These are phyloP conservation scores for Lomentospora prolificans DNA, from an alignment of 2,329 filamentous ascomycete genomes.

Conservation along the genomic window DNA sequence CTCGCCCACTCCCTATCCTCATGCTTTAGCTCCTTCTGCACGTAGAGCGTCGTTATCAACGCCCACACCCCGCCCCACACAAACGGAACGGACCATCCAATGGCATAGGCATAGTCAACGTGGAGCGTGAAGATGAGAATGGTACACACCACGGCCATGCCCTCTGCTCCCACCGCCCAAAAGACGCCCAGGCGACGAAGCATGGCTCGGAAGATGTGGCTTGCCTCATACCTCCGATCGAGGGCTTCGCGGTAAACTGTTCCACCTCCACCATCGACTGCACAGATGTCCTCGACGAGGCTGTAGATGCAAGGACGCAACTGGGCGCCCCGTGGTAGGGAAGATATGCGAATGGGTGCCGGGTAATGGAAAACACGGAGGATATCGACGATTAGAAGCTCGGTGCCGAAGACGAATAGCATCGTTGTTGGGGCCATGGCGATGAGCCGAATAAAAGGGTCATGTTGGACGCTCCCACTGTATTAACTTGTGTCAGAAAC, in stretches of 20 bases:
- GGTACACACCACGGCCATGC: constrained; percentile 15
- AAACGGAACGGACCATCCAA: constrained; percentile 17
- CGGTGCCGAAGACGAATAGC: constrained; percentile 39
- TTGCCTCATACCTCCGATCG: constrained; percentile 41
- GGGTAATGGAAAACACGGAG: constrained; percentile 32
- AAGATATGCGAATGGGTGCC: constrained; percentile 40
- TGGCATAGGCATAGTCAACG: constrained; percentile 14
- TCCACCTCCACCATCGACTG: constrained; percentile 41
- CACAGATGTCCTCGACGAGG: constrained; percentile 42
- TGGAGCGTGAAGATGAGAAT: constrained; percentile 16
- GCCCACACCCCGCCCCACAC: constrained; percentile 17
- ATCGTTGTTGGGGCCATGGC: constrained; percentile 41
- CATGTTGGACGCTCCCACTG: constrained; percentile 14
- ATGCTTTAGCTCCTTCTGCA: constrained; percentile 16
- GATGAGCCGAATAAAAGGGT: constrained; percentile 34
- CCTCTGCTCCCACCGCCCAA: constrained; percentile 29
- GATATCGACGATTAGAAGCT: constrained; percentile 38
- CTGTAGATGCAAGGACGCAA: constrained; percentile 43
- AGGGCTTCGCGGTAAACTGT: constrained; percentile 41
- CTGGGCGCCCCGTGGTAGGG: constrained; percentile 36
- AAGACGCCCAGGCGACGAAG: constrained; percentile 39
- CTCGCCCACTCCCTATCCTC: constrained; percentile 18
- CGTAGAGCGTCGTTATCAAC: constrained; percentile 17
- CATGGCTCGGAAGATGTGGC: constrained; percentile 42
- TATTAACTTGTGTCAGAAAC: constrained; percentile 2